These are phyloP conservation scores for Hypseocharis bilobata DNA, from an alignment of 441 rosid genomes.

Conservation along the genomic window DNA sequence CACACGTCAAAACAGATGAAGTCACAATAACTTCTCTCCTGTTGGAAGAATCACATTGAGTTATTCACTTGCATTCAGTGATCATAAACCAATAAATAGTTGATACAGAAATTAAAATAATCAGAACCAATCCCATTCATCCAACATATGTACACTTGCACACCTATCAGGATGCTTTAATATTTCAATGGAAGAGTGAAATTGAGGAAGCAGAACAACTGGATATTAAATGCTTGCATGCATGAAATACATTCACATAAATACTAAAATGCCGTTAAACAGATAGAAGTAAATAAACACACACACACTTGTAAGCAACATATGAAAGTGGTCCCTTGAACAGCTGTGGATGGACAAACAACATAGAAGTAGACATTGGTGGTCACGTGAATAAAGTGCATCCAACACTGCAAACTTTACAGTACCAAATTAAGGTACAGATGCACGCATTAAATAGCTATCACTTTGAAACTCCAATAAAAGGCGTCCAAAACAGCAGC, in stretches of 20 bases:
- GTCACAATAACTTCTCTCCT: conserved; percentile 85
- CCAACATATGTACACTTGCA: background rate
- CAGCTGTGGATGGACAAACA: background rate
- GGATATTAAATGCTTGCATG: background rate
- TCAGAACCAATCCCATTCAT: background rate
- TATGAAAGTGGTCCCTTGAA: background rate
- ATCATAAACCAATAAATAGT: background rate
- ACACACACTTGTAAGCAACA: background rate
- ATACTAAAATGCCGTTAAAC: background rate
- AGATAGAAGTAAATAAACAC: background rate
- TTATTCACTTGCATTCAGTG: background rate
- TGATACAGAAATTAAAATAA: background rate
- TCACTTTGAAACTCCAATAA: background rate
- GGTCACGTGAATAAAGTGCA: background rate
- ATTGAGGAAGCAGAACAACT: background rate
- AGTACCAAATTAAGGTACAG: too few species aligned
- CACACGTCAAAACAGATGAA: conserved; percentile 78
- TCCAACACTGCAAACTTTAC: background rate
- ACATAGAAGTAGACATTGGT: background rate
- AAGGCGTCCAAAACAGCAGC: background rate
- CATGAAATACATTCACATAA: background rate
- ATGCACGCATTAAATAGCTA: background rate
- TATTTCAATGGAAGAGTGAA: background rate
- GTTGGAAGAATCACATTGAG: conserved; percentile 17
- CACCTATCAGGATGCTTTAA: background rate